phyloP scores from a whole-genome alignment of 2,329 filamentous ascomycete genomes.

The Aureobasidium sp. region DNA sequence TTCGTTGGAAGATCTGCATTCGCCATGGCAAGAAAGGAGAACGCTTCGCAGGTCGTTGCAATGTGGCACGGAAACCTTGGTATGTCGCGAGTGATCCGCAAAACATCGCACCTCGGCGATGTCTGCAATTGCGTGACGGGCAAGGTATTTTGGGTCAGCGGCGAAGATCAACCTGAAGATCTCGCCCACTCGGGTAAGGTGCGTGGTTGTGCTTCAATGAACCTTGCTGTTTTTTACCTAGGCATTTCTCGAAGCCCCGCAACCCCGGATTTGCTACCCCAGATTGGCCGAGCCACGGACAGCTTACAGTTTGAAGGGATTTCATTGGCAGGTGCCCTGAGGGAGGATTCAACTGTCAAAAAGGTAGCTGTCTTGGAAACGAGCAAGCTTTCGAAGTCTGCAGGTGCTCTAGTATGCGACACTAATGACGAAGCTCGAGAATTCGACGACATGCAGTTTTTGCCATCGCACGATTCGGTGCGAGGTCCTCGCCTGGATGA shows the following conservation, averaged over 20 bases:
- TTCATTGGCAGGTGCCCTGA: no score
- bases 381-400: no score
- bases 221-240: neutral
- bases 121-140: neutral
- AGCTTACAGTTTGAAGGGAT: no score
- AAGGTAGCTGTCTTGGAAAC: no score
- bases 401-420: no score
- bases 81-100: neutral
- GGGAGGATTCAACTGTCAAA: neutral
- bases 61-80: neutral
- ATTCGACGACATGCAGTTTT: neutral
- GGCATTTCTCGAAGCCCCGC: conserved; percentile 1
- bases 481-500: no score
- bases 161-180: neutral
- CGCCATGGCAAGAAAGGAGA: neutral
- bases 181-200: neutral
- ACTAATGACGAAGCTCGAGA: neutral
- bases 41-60: neutral
- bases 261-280: neutral
- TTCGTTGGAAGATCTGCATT: neutral
- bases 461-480: neutral
- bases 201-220: conserved; percentile 1
- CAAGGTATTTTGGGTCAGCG: neutral
- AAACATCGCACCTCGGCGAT: neutral
- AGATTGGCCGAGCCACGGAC: neutral